Conservation (phyloP, 768 basidiomycete genomes). For the Gymnopilus junonius region DNA sequence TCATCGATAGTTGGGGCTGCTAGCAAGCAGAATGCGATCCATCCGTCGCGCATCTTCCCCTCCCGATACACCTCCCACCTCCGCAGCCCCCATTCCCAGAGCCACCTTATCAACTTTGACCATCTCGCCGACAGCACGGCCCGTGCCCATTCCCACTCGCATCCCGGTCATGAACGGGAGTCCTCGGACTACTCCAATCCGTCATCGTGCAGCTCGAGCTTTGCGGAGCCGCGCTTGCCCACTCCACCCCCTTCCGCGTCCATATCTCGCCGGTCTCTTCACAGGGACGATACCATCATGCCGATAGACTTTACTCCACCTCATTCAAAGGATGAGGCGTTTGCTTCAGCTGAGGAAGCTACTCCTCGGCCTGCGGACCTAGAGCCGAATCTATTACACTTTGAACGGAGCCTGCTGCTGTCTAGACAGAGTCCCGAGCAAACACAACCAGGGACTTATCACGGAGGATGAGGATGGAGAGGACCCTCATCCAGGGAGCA, state of each 20-base stretch:
- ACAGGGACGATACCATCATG: conserved; percentile 23
- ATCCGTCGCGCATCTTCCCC: conserved; percentile 42
- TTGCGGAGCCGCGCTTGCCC: conserved; percentile 24
- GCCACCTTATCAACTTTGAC: conserved; percentile 22
- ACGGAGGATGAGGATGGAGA: conserved; percentile 29
- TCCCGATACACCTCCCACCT: conserved; percentile 38
- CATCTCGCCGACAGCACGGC: conserved; percentile 9
- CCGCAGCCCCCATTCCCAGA: conserved; percentile 24
- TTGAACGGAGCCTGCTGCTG: conserved; percentile 22
- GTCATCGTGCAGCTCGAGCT: conserved; percentile 23
- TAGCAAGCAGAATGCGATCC: conserved; percentile 20
- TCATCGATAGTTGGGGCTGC: background rate
- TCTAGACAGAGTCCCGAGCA: conserved; percentile 4
- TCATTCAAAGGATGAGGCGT: conserved; percentile 5
- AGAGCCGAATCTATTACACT: conserved; percentile 24
- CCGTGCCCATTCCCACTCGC: conserved; percentile 14
- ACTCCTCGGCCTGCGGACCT: conserved; percentile 33
- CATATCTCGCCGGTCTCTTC: conserved; percentile 1
- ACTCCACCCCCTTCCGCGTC: conserved; percentile 27
- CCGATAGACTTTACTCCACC: conserved; percentile 1
- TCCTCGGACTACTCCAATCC: conserved; percentile 19
- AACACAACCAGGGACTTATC: conserved; percentile 3
- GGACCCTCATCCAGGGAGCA: conserved; percentile 26
- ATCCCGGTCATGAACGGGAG: conserved; percentile 14
- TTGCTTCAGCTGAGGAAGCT: conserved; percentile 18